Percentiles rank a stretch among this genome's conserved stretches.
Evolutionary conservation across 176 grass and related monocot genomes (phyloP).

Genomic region (Eragrostis curvula): DNA sequence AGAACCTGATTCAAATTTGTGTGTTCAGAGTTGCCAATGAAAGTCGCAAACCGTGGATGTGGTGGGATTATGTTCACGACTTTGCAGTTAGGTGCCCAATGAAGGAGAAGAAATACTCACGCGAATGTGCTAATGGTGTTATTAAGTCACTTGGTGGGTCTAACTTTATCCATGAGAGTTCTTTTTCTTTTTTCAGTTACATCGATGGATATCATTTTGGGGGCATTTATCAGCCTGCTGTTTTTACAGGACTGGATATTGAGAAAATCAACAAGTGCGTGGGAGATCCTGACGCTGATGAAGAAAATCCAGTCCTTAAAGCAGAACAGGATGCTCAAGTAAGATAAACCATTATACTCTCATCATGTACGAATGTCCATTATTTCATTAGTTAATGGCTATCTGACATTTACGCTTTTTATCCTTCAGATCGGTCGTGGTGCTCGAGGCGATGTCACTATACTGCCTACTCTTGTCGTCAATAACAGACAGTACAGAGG

Average conservation of each 20-base stretch:
- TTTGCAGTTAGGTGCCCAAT: slow-evolving; percentile 85
- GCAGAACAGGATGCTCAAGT: slow-evolving; percentile 87
- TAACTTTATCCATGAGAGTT: not conserved
- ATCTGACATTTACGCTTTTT: not conserved
- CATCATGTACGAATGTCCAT: not conserved
- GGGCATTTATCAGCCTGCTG: not conserved
- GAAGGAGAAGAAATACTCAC: slow-evolving; percentile 87
- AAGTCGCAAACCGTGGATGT: slow-evolving; percentile 75
- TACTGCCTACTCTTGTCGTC: slow-evolving; percentile 83
- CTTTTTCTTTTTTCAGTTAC: not conserved
- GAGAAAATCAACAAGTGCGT: slow-evolving; percentile 75
- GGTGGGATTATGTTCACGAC: slow-evolving; percentile 95
- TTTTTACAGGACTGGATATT: slow-evolving; percentile 65
- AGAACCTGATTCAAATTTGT: slow-evolving; percentile 81
- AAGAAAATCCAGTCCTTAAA: slow-evolving; percentile 76
- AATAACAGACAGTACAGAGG: slow-evolving; percentile 94
- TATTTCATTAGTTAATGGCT: not conserved
- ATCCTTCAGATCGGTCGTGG: slow-evolving; percentile 70
- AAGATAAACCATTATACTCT: not conserved
- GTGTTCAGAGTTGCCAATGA: slow-evolving; percentile 74
- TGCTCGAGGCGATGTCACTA: slow-evolving; percentile 85
- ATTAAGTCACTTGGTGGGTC: slow-evolving; percentile 76
- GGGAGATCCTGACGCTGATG: slow-evolving; percentile 68
- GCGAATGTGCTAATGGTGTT: slow-evolving; percentile 69
- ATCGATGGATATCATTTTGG: not conserved